A percentile compares a stretch with the other conserved stretches of the same genome.
These are phyloP conservation scores for Lepidium didymum DNA, from an alignment of 345 rosid genomes.

Conservation along the genomic window DNA sequence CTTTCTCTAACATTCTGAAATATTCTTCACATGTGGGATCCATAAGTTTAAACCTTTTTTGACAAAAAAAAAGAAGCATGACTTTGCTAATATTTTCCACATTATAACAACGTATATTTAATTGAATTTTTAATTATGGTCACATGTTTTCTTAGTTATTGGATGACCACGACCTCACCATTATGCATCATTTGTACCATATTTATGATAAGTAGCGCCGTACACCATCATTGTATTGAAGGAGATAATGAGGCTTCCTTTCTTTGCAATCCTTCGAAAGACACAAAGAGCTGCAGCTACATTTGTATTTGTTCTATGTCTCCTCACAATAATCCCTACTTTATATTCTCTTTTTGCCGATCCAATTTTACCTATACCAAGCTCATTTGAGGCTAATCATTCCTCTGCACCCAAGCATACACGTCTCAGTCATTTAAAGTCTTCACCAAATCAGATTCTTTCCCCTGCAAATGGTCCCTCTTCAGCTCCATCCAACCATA, in stretches of 20 bases:
- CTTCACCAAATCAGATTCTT: neutral
- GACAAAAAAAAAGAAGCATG: no score
- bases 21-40: conserved; percentile 8
- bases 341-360: conserved; percentile 14
- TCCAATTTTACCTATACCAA: conserved; percentile 5
- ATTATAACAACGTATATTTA: neutral
- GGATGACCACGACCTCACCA: conserved; percentile 13
- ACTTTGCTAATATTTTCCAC: no score
- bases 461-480: neutral
- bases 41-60: neutral
- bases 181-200: neutral
- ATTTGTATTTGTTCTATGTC: conserved; percentile 14
- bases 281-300: conserved; percentile 12
- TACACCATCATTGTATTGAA: conserved; percentile 3
- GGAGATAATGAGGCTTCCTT: conserved; percentile 18
- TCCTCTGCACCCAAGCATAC: neutral
- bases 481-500: neutral
- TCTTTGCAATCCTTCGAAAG: conserved; percentile 18
- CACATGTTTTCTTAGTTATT: neutral
- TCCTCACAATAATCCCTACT: conserved; percentile 17
- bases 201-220: neutral
- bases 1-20: conserved; percentile 5
- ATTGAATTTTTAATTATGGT: neutral
- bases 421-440: neutral
- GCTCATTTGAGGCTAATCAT: neutral